Evolutionary conservation across 352 stramenopile species (phyloP).

Genomic region (Pythium grandisporangium): DNA sequence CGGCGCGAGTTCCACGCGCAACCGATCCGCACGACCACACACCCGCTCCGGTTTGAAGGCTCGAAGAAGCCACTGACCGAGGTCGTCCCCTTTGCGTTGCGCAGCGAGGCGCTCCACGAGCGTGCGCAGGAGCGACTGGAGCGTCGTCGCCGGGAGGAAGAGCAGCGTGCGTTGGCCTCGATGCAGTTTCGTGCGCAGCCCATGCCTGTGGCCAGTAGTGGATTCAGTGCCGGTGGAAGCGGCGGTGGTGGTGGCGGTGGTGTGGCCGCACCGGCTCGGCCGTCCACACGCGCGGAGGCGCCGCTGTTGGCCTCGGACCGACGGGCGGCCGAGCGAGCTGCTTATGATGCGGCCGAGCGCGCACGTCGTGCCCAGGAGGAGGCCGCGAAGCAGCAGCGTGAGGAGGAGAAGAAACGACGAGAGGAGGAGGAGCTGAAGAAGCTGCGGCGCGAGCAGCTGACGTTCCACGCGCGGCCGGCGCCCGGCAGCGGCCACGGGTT

Average conservation of each 20-base stretch:
- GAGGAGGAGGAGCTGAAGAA: slow-evolving; percentile 67
- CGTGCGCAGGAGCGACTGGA: slow-evolving; percentile 50
- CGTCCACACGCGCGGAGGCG: slow-evolving; percentile 9
- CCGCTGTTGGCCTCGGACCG: slow-evolving; percentile 57
- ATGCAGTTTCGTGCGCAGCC: slow-evolving; percentile 52
- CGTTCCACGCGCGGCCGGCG: slow-evolving; percentile 61
- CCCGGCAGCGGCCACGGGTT: slow-evolving; percentile 32
- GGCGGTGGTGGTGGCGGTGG: not conserved
- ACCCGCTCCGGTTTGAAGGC: slow-evolving; percentile 48
- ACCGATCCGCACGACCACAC: slow-evolving; percentile 50
- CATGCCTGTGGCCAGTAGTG: slow-evolving; percentile 40
- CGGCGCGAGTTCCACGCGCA: slow-evolving; percentile 63
- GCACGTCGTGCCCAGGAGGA: slow-evolving; percentile 56
- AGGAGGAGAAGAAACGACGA: slow-evolving; percentile 33
- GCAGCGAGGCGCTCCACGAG: slow-evolving; percentile 42
- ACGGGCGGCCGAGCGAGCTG: slow-evolving; percentile 46
- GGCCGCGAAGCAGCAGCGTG: slow-evolving; percentile 37
- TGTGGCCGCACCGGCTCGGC: slow-evolving; percentile 2
- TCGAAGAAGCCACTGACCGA: slow-evolving; percentile 68
- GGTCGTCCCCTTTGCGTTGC: slow-evolving; percentile 51
- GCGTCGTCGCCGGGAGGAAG: slow-evolving; percentile 43
- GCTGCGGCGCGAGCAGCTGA: slow-evolving; percentile 58
- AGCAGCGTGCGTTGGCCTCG: slow-evolving; percentile 27
- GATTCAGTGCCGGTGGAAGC: slow-evolving; percentile 3
- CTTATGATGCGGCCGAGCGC: slow-evolving; percentile 61